Percentiles rank a stretch among this genome's conserved stretches.
These are phyloP conservation scores for Phytophthora colocasiae DNA, from an alignment of 352 stramenopile species.

Conservation along the genomic window DNA sequence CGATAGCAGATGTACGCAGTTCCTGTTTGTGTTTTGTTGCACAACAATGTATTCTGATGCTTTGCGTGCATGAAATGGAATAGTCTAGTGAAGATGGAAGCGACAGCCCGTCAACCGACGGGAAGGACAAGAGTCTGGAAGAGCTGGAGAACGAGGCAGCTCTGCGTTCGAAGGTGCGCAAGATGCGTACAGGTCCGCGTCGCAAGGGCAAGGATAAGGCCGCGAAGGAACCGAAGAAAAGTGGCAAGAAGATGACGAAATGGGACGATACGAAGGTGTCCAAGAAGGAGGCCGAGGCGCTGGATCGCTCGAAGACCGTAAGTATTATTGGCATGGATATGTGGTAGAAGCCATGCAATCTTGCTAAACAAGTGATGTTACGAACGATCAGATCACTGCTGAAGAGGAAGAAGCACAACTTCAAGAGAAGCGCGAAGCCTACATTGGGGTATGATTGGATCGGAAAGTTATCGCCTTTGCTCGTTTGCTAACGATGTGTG, in stretches of 20 bases:
- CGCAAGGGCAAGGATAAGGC: slow-evolving; percentile 70
- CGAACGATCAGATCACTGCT: slow-evolving; percentile 49
- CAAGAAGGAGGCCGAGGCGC: slow-evolving; percentile 79
- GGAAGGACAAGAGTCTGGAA: slow-evolving; percentile 59
- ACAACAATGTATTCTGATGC: no score
- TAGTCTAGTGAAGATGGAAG: slow-evolving; percentile 74
- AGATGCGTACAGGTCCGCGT: slow-evolving; percentile 74
- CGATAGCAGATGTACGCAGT: slow-evolving; percentile 45
- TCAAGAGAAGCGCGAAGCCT: slow-evolving; percentile 74
- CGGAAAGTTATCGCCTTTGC: background rate
- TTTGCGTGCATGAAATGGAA: slow-evolving; percentile 7
- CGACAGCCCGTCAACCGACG: slow-evolving; percentile 55
- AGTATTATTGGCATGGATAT: slow-evolving; percentile 3
- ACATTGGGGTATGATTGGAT: slow-evolving; percentile 75
- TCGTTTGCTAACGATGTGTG: slow-evolving; percentile 3
- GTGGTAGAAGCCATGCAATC: background rate
- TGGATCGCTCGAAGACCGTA: slow-evolving; percentile 80
- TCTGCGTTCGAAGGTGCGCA: slow-evolving; percentile 48
- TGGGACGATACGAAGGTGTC: slow-evolving; percentile 88
- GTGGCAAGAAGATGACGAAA: slow-evolving; percentile 85
- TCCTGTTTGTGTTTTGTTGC: background rate
- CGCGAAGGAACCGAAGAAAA: slow-evolving; percentile 61
- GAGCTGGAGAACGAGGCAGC: slow-evolving; percentile 64
- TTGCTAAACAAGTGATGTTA: slow-evolving; percentile 13
- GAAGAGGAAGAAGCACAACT: slow-evolving; percentile 80